These are phyloP conservation scores for Colletotrichum sidae DNA, from an alignment of 2,329 filamentous ascomycete species.

Conservation along the genomic window DNA sequence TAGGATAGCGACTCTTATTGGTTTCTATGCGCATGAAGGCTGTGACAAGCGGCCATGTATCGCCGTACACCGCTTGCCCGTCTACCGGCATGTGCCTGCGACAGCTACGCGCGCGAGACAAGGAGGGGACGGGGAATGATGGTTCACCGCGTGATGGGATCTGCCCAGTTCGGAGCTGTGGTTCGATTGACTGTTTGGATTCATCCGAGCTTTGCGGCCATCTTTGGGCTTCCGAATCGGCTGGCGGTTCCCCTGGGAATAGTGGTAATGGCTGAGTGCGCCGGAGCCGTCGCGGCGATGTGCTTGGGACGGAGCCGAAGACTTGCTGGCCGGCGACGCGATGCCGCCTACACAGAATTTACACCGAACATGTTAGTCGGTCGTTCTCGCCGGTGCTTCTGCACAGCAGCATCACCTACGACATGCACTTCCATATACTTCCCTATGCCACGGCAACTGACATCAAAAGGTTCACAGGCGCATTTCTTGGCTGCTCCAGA, in stretches of 20 bases:
- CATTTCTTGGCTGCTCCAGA: constrained; percentile 18
- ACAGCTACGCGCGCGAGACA: neutral
- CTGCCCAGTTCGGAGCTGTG: constrained; percentile 9
- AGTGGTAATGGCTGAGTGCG: neutral
- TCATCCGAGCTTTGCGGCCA: constrained; percentile 32
- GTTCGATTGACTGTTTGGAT: constrained; percentile 26
- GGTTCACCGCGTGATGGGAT: constrained; percentile 32
- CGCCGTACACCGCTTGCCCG: neutral
- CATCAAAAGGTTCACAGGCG: neutral
- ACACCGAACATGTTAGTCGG: neutral
- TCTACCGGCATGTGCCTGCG: constrained; percentile 31
- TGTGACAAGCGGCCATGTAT: constrained; percentile 12
- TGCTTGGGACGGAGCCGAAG: constrained; percentile 13
- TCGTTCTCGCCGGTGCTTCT: too few species aligned
- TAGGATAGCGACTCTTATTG: constrained; percentile 10
- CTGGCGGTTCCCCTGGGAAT: constrained; percentile 6
- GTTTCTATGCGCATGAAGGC: constrained; percentile 32
- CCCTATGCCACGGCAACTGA: too few species aligned
- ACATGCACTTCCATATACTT: too few species aligned
- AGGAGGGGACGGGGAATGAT: constrained; percentile 11
- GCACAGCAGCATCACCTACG: too few species aligned
- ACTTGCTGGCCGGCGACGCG: neutral
- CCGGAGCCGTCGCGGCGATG: constrained; percentile 17
- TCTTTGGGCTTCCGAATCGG: constrained; percentile 31
- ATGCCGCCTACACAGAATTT: neutral